Conservation (phyloP, 371 early-diverging fungal species). For the Hamiltosporidium magnivora region DNA sequence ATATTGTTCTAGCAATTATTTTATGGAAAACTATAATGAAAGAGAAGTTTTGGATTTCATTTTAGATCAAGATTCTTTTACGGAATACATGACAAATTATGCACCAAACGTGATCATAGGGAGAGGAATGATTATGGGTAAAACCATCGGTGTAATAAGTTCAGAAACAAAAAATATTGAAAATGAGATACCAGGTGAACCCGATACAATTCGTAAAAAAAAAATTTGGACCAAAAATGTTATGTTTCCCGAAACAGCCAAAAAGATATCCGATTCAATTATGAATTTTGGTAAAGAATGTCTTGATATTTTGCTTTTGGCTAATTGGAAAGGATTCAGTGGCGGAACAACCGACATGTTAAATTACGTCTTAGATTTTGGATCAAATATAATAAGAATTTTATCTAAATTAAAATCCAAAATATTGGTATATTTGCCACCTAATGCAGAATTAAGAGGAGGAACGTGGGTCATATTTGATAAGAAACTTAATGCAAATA, state of each 20-base stretch:
- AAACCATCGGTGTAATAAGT: constrained; percentile 84
- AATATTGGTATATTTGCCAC: constrained; percentile 84
- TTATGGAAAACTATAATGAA: constrained; percentile 10
- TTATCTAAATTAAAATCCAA: constrained; percentile 77
- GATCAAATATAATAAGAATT: constrained; percentile 86
- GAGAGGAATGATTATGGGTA: constrained; percentile 61
- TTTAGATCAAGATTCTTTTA: constrained; percentile 38
- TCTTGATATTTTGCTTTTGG: constrained; percentile 86
- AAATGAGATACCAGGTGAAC: constrained; percentile 76
- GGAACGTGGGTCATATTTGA: constrained; percentile 97
- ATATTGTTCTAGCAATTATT: constrained; percentile 1
- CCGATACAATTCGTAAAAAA: constrained; percentile 61
- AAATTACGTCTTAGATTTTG: constrained; percentile 84
- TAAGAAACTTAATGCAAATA: constrained; percentile 84
- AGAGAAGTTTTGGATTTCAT: constrained; percentile 32
- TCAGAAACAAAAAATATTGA: constrained; percentile 81
- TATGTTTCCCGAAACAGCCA: constrained; percentile 90
- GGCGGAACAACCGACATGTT: constrained; percentile 95
- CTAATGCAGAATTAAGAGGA: constrained; percentile 85
- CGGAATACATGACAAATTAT: constrained; percentile 65
- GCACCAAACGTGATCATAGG: constrained; percentile 70
- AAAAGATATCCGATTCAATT: constrained; percentile 92
- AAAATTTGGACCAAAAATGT: constrained; percentile 83
- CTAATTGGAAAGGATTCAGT: constrained; percentile 98
- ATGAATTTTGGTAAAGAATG: constrained; percentile 90